phyloP scores from a whole-genome alignment of 208 protist species.

The Acanthamoeba triangularis region DNA sequence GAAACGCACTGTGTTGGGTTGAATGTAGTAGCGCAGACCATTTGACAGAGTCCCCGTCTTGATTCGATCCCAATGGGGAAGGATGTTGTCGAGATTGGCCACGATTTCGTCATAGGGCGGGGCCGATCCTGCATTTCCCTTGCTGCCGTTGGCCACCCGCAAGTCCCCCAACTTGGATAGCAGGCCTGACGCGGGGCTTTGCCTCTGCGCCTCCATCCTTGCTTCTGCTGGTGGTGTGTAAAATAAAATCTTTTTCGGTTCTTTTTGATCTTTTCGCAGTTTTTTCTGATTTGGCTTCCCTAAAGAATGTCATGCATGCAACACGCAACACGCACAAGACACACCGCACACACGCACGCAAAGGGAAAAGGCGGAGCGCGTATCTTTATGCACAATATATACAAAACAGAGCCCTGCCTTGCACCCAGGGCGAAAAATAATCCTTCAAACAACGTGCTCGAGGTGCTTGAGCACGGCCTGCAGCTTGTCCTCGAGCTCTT shows the following conservation, averaged over 20 bases:
- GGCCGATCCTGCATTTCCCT: not conserved
- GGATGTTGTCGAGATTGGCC: not conserved
- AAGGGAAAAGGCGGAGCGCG: not conserved
- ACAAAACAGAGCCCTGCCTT: not conserved
- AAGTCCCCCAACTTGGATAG: not conserved
- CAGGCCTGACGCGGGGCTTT: not conserved
- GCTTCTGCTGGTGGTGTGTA: not conserved
- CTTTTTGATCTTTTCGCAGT: not conserved
- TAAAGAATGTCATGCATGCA: not conserved
- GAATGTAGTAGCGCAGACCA: conserved; percentile 68
- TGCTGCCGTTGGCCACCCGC: conserved; percentile 17
- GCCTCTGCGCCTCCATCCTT: not conserved
- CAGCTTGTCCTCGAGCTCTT: conserved; percentile 67
- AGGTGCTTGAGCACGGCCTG: not conserved
- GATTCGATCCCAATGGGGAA: conserved; percentile 43
- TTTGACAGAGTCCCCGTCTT: conserved; percentile 22
- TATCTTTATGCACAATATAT: not conserved
- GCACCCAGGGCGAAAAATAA: not conserved
- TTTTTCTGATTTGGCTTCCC: not conserved
- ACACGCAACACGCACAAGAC: not conserved
- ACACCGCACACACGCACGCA: not conserved
- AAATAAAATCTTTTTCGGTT: not conserved
- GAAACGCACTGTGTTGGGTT: conserved; percentile 13
- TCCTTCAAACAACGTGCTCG: not conserved
- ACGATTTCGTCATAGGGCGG: conserved; percentile 11